Base-by-base conservation (phyloP, 306 rosid species). In the Delonix regia region DNA sequence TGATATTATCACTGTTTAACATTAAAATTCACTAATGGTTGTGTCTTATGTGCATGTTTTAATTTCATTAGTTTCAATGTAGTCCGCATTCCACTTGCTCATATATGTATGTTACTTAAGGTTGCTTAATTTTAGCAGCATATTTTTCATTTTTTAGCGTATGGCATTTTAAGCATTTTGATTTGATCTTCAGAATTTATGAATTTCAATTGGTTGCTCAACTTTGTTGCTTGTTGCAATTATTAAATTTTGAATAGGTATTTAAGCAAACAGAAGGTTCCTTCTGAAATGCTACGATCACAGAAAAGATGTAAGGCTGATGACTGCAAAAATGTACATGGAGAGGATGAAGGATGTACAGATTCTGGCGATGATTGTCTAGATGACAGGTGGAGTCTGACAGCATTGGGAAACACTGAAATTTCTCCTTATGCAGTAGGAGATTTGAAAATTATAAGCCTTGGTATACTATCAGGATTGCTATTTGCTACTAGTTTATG, bases 191-290 rank as follows among this genome's bases (percentile, higher is more conserved):
- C 53, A 21, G 38, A 52, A 63, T 74, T 34, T 13, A 55, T 75
- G 36, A 21, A 6, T 62, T 57, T 79, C 66, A 61, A 19, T 76
- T 59, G 53, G 78, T 73, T 53, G 42, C 85, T 80, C 79, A 73
- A 62, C 42, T 61, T 69, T 77, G 71, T 49, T 73, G 74, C n/a
- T 71, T 81, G 15, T 60, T 70, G 49, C 65, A 76, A 82, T 78
- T 62, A 39, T 78, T 84, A 71, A 63, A 14, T 69, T 73, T 74
- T 83, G 62, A 82, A 70, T 78, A 95, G 99, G 87, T 93, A 93
- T 86, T 89, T 95, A 80, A 85, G 85, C 84, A 91, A 86, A 75
- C 98, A 87, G 81, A 91, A 90, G 87, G 97, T 95, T 87, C 99
- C 98, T 14, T 69, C 75, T 74, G 89, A 88, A 80, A 95, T 95